Base-by-base conservation (phyloP, 371 early-diverging fungal genomes). In the Mortierella sp. region DNA sequence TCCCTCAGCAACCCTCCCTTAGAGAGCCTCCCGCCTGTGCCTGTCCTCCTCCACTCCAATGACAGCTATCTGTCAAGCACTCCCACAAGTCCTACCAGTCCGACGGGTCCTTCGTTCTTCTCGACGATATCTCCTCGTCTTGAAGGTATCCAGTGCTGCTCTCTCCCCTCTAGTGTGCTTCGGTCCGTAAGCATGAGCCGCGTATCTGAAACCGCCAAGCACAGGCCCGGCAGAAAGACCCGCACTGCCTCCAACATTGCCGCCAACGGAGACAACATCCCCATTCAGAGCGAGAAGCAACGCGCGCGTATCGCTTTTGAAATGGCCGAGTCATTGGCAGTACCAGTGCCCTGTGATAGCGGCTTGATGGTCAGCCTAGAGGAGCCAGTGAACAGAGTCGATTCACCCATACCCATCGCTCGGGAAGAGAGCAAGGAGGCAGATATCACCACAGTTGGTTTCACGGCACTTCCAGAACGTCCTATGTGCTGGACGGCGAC, bases 11-110 rank as follows among this genome's bases (percentile, higher is more conserved):
- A 71, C 16, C 86, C 86, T 21, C 86, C 86, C 4, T 74, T 76
- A 7, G 76, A 81, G 72, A 81, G 79, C 55, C 85, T 85, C 16
- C 85, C 85, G 18, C 85, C 85, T 29, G 71, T 84, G n/a, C 85
- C 85, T 4, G 71, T 60, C 14, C 46, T 84, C 29, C 78, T 84
- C 51, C 81, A 84, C 44, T 80, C 84, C 44, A 65, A 80, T 43
- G 84, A 84, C 27, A 74, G 58, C 35, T 60, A 72, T 41, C 65
- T 24, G 16, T 79, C 83, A 41, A 83, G 83, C 46, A 80, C 78
- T 8, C 84, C 84, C 7, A 81, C 78, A 4, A 84, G 79, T 27
- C 83, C 83, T 21, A 80, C 72, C 4, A 80, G 74, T 14, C 83
- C 83, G 18, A 75, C 78, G 4, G 73, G 73, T 7, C 76, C 83